Evolutionary conservation across 192 early-diverging fungal genomes (phyloP).

Genomic region (Glomus cerebriforme): DNA sequence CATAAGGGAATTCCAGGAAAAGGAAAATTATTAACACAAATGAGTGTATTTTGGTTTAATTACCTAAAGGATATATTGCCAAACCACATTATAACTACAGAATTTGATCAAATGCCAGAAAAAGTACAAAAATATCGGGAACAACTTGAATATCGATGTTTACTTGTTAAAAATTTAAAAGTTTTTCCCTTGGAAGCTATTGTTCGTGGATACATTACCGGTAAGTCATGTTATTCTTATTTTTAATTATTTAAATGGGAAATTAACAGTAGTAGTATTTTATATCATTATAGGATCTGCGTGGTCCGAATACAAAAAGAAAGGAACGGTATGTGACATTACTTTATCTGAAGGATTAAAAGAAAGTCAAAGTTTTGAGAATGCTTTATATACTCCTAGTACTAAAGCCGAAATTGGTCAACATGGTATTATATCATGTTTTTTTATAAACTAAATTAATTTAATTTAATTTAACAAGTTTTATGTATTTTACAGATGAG

Average conservation of each 20-base stretch:
- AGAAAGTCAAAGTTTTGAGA: conserved; percentile 82
- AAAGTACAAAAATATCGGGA: conserved; percentile 83
- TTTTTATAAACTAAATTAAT: background rate
- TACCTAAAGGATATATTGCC: conserved; percentile 84
- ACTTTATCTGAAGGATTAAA: conserved; percentile 73
- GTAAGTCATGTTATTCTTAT: conserved; percentile 36
- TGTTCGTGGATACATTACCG: conserved; percentile 96
- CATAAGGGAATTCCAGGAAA: conserved; percentile 88
- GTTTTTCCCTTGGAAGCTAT: conserved; percentile 98
- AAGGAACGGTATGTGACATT: conserved; percentile 94
- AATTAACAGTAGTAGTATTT: background rate
- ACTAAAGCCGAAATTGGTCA: conserved; percentile 99
- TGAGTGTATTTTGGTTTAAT: conserved; percentile 96
- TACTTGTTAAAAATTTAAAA: conserved; percentile 89
- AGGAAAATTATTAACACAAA: conserved; percentile 96
- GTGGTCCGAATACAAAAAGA: conserved; percentile 92
- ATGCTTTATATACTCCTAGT: conserved; percentile 92
- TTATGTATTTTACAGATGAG: conserved; percentile 66
- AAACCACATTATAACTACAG: conserved; percentile 94
- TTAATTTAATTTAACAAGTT: conserved; percentile 30
- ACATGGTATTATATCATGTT: conserved; percentile 63
- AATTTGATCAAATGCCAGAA: conserved; percentile 91
- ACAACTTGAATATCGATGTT: conserved; percentile 86
- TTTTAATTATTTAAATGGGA: background rate
- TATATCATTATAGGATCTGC: conserved; percentile 69